A percentile compares a stretch with the other conserved stretches of the same genome.
Conservation (phyloP, 192 early-diverging fungal genomes). For the Bifiguratus adelaidae region DNA sequence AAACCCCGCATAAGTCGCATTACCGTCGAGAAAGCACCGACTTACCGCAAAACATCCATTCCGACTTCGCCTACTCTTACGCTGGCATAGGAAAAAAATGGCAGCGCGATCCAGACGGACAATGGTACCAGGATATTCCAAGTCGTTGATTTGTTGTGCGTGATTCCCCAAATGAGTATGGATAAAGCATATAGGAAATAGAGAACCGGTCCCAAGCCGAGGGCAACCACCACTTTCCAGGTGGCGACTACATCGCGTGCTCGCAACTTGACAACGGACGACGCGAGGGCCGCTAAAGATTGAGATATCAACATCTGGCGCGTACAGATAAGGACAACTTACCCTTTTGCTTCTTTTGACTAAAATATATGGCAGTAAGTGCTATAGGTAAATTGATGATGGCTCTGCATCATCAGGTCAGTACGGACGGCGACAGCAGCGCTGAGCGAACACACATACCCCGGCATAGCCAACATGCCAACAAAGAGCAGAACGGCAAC, state of each 20-base stretch:
- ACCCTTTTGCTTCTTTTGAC: constrained; percentile 42
- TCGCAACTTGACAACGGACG: constrained; percentile 89
- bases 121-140: neutral
- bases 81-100: constrained; percentile 59
- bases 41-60: constrained; percentile 59
- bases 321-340: neutral
- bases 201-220: constrained; percentile 63
- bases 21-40: too few relatives aligned
- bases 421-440: neutral
- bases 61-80: constrained; percentile 70
- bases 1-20: too few relatives aligned
- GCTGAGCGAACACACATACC: constrained; percentile 46
- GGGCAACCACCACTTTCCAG: constrained; percentile 81
- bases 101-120: constrained; percentile 35
- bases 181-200: constrained; percentile 63
- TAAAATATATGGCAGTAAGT: constrained; percentile 38
- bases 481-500: constrained; percentile 60
- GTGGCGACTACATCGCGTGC: constrained; percentile 95
- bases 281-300: constrained; percentile 49
- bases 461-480: constrained; percentile 74
- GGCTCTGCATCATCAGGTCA: constrained; percentile 22
- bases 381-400: constrained; percentile 45
- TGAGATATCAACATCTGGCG: neutral
- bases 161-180: constrained; percentile 29
- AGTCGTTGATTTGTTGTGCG: too few relatives aligned